phyloP scores from a whole-genome alignment of 2,329 filamentous ascomycete species.

The Trichoderma arundinaceum region DNA sequence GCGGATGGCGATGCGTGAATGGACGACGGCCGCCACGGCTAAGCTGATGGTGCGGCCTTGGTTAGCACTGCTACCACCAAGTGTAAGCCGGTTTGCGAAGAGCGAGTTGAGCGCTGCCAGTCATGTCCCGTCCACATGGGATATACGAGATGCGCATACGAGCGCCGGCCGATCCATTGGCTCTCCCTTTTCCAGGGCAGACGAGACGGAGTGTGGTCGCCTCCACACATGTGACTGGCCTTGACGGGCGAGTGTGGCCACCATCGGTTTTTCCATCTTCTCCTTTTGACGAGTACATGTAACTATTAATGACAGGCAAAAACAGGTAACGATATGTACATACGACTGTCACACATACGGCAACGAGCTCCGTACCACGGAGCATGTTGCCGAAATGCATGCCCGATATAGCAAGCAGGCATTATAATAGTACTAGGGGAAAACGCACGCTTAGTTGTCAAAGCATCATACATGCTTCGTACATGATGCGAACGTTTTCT shows the following conservation, averaged over 20 bases:
- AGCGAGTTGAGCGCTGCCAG: background rate
- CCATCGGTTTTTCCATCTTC: background rate
- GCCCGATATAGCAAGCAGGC: background rate
- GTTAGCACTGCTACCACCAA: background rate
- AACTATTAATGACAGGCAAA: too few relatives aligned
- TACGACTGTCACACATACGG: too few relatives aligned
- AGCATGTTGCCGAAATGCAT: slow-evolving; percentile 13
- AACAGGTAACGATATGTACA: too few relatives aligned
- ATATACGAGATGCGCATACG: slow-evolving; percentile 21
- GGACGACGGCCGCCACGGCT: background rate
- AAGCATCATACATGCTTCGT: slow-evolving; percentile 17
- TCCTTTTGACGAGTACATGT: background rate
- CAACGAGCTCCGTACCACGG: slow-evolving; percentile 1
- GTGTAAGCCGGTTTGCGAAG: background rate
- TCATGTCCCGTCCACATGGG: slow-evolving; percentile 2
- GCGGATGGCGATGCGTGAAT: slow-evolving; percentile 5
- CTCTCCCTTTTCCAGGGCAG: slow-evolving; percentile 23
- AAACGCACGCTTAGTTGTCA: slow-evolving; percentile 26
- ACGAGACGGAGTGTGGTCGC: slow-evolving; percentile 12
- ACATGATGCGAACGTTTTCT: background rate
- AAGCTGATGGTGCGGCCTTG: background rate
- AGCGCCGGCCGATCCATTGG: slow-evolving; percentile 15
- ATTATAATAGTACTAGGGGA: background rate
- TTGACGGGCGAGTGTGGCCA: slow-evolving; percentile 2
- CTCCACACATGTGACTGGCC: slow-evolving; percentile 16